phyloP scores from a whole-genome alignment of 1,139 yeast genomes.

The Zygoascus sp. region DNA sequence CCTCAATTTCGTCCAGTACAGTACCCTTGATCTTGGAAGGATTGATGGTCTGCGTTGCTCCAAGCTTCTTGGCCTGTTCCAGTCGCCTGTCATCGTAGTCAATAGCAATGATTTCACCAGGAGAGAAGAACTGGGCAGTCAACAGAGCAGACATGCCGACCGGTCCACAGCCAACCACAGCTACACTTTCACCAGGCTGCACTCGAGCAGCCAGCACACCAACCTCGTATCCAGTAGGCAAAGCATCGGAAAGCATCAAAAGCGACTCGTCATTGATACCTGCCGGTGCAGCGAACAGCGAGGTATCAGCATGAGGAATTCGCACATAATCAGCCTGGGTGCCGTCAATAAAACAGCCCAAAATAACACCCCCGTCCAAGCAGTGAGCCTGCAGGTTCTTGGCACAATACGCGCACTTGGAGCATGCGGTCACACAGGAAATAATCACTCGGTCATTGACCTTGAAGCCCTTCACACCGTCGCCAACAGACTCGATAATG shows the following conservation, averaged over 20 bases:
- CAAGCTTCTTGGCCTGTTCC: constrained; percentile 38
- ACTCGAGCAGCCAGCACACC: constrained; percentile 41
- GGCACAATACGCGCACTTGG: constrained; percentile 48
- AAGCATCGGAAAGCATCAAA: constrained; percentile 42
- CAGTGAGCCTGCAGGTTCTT: constrained; percentile 41
- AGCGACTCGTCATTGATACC: constrained; percentile 37
- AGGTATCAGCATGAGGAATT: constrained; percentile 39
- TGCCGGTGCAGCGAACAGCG: constrained; percentile 38
- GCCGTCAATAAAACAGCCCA: constrained; percentile 39
- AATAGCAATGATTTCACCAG: constrained; percentile 40
- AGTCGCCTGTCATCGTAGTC: constrained; percentile 44
- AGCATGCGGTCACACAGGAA: constrained; percentile 50
- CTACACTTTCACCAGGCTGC: constrained; percentile 42
- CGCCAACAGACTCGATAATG: constrained; percentile 40
- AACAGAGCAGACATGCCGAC: constrained; percentile 44
- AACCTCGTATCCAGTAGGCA: constrained; percentile 46
- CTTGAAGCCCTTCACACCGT: constrained; percentile 36
- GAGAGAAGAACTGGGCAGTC: constrained; percentile 39
- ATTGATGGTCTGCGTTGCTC: constrained; percentile 42
- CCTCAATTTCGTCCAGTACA: constrained; percentile 31
- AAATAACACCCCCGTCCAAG: constrained; percentile 43
- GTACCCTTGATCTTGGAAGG: constrained; percentile 34
- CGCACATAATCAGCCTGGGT: constrained; percentile 43
- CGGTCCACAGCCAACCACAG: constrained; percentile 48
- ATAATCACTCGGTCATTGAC: constrained; percentile 45